phyloP scores from a whole-genome alignment of 192 early-diverging fungal species.

The Pecoramyces ruminantium region DNA sequence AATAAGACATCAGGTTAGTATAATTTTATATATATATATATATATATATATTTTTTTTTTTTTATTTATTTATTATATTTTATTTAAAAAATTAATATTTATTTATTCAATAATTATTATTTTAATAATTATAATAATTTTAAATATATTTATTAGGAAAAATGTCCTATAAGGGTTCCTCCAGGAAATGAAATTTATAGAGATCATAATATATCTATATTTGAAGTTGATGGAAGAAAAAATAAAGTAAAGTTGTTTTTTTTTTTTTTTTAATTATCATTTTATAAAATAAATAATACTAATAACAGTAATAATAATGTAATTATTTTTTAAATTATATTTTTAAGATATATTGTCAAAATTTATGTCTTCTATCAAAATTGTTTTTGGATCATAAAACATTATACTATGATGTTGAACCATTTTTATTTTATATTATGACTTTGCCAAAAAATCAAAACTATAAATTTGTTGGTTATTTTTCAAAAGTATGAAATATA shows the following conservation, averaged over 20 bases:
- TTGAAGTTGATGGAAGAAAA: conserved; percentile 76
- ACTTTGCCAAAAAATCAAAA: conserved; percentile 28
- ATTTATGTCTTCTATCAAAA: conserved; percentile 81
- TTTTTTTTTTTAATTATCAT: too few species aligned
- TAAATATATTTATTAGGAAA: too few species aligned
- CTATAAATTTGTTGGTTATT: conserved; percentile 74
- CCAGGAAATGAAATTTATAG: conserved; percentile 75
- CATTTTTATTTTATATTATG: conserved; percentile 84
- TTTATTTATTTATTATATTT: too few species aligned
- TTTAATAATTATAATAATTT: too few species aligned
- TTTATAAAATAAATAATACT: too few species aligned
- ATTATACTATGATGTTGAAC: conserved; percentile 84
- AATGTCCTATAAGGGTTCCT: conserved; percentile 55
- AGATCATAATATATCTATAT: conserved; percentile 53
- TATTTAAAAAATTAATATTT: too few species aligned
- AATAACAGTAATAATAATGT: background rate
- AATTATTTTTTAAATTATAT: background rate
- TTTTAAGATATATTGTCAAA: conserved; percentile 77
- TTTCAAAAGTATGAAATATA: conserved; percentile 60
- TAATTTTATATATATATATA: too few species aligned
- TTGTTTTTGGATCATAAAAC: conserved; percentile 95
- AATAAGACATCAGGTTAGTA: conserved; percentile 61
- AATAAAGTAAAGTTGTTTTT: conserved; percentile 45
- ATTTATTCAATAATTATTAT: too few species aligned
- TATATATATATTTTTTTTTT: too few species aligned